Evolutionary conservation across 2,329 filamentous ascomycete genomes (phyloP).

Genomic region (Xylariaceae sp.): DNA sequence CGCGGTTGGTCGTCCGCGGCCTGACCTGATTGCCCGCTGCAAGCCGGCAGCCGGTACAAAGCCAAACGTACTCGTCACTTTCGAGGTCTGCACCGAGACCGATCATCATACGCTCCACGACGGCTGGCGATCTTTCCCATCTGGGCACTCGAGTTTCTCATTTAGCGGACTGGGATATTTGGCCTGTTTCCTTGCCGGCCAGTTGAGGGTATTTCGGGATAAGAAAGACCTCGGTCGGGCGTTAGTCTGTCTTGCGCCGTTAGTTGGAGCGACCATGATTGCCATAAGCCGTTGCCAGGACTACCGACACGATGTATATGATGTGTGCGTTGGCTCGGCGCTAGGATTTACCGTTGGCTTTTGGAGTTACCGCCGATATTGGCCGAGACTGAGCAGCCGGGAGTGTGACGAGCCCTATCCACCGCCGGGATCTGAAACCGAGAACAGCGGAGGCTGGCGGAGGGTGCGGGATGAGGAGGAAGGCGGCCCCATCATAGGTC

Average conservation of each 20-base stretch:
- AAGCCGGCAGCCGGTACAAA: slow-evolving; percentile 54
- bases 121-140: slow-evolving; percentile 79
- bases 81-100: slow-evolving; percentile 67
- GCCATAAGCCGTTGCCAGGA: slow-evolving; percentile 65
- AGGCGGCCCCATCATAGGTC: slow-evolving; percentile 30
- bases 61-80: slow-evolving; percentile 50
- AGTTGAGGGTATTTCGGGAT: slow-evolving; percentile 52
- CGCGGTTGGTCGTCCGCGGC: slow-evolving; percentile 67
- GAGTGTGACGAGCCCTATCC: slow-evolving; percentile 55
- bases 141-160: slow-evolving; percentile 72
- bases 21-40: slow-evolving; percentile 67
- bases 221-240: slow-evolving; percentile 50
- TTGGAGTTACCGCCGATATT: slow-evolving; percentile 63
- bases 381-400: slow-evolving; percentile 48
- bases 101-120: slow-evolving; percentile 67
- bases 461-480: slow-evolving; percentile 52
- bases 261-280: slow-evolving; percentile 61
- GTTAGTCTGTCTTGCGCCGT: slow-evolving; percentile 51
- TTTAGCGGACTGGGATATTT: slow-evolving; percentile 76
- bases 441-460: slow-evolving; percentile 30
- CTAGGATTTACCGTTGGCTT: slow-evolving; percentile 57
- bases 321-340: slow-evolving; percentile 57
- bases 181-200: slow-evolving; percentile 63
- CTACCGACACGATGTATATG: slow-evolving; percentile 66
- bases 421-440: slow-evolving; percentile 35